phyloP scores from a whole-genome alignment of 148 eudicot species.

The Rhododendron vialii region DNA sequence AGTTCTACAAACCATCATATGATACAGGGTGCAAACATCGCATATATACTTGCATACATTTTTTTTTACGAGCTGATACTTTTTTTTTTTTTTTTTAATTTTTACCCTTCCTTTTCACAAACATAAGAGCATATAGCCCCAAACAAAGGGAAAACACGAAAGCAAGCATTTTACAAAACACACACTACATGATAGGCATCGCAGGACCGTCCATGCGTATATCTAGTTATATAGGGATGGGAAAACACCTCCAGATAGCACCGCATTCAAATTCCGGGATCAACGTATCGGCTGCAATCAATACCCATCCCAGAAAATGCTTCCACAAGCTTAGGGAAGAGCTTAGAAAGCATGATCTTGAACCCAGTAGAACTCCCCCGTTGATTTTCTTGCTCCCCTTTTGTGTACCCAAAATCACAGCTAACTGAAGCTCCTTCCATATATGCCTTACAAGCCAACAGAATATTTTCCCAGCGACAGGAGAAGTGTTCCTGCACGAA shows the following conservation, averaged over 20 bases:
- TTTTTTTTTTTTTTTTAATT: background rate
- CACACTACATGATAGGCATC: background rate
- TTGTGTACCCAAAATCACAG: conserved; percentile 21
- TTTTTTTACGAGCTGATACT: background rate
- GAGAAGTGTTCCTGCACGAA: conserved; percentile 70
- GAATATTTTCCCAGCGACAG: conserved; percentile 39
- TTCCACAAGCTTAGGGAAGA: conserved; percentile 73
- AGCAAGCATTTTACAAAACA: background rate
- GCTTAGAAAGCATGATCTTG: conserved; percentile 92
- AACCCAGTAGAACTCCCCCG: conserved; percentile 74
- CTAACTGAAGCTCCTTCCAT: conserved; percentile 78
- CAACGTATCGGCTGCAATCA: conserved; percentile 44
- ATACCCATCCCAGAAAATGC: conserved; percentile 66
- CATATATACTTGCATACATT: too few relatives aligned
- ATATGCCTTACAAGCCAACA: conserved; percentile 74
- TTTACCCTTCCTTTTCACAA: background rate
- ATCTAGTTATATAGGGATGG: background rate
- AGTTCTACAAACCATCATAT: conserved; percentile 10
- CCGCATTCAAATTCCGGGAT: conserved; percentile 20
- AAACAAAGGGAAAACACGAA: conserved; percentile 2
- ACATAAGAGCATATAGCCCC: background rate
- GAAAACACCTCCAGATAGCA: background rate
- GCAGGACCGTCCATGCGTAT: background rate
- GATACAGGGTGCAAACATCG: background rate
- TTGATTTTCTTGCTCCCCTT: conserved; percentile 17